Base-by-base conservation (phyloP, 148 eudicot species). In the Amaranthus cruentus region DNA sequence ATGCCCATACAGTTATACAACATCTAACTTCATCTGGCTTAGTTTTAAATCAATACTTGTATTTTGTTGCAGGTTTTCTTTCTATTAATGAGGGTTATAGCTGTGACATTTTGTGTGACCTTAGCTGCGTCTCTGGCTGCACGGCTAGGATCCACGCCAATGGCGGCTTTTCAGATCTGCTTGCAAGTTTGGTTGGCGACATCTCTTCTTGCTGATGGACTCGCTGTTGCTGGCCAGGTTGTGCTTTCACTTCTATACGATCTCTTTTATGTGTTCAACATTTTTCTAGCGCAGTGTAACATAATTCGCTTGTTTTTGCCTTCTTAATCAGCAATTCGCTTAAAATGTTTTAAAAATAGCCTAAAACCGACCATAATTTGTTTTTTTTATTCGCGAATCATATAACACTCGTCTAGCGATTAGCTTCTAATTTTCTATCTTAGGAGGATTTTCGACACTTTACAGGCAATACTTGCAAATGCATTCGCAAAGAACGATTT, bases 141-240 rank as follows among this genome's bases (percentile, higher is more conserved):
- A 75, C 81, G 88, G n/a, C 82, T 72, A 11, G 96, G 96, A 10
- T 61, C 96, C 47, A 87, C 87, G 43, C 62, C 82, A 18, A 90
- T 90, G 96, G 96, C 96, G 54, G 96, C 96, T 5, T 90, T 90
- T 71, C 96, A 88, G 68, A 80, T 90, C 52, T 90, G 96, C 84
- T 75, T 90, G 81, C 96, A 90, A 76, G 84, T 90, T 75, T 90
- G 96, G 96, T 76, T 90, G 55, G 82, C 96, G 2, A 84, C 90
- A 3, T 90, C 92, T 66, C 79, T 90, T 72, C 92, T 88, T 61
- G 92, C 96, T 71, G 96, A 90, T 77, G 96, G 96, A 42, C 81
- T 90, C 67, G 92, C 96, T 61, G 96, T 90, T 58, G 88, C 96
- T 53, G 92, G 90, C 15, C 96, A 90, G 85, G 96, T 90, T 74